A percentile compares a stretch with the other conserved stretches of the same genome.
These are phyloP conservation scores for Volvox reticuliferus DNA, from an alignment of 139 green algal species.

Conservation along the genomic window DNA sequence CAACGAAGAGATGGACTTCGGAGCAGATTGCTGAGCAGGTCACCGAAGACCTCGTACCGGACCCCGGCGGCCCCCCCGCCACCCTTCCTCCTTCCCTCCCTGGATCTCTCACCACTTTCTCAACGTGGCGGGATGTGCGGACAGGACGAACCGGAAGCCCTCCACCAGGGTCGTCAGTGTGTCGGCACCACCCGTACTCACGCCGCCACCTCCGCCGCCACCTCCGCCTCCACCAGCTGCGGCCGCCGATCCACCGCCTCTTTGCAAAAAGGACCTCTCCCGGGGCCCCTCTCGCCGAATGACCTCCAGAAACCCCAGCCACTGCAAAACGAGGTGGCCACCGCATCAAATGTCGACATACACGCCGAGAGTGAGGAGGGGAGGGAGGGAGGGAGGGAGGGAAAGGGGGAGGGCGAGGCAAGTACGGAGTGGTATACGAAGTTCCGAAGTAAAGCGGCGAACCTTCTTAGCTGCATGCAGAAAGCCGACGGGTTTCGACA, in stretches of 20 bases:
- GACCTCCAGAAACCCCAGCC: slow-evolving; percentile 80
- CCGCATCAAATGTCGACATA: no score
- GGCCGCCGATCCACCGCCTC: neutral
- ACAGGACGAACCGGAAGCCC: slow-evolving; percentile 75
- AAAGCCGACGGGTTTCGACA: no score
- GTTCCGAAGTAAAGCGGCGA: no score
- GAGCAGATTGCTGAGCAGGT: no score
- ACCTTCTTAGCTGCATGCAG: no score
- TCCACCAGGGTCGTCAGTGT: slow-evolving; percentile 73
- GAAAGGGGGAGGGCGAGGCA: no score
- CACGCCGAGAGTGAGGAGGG: no score
- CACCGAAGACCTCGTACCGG: no score
- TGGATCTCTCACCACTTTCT: slow-evolving; percentile 36
- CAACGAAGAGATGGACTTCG: no score
- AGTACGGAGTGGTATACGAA: no score
- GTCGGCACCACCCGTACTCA: slow-evolving; percentile 46
- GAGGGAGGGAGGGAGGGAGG: no score
- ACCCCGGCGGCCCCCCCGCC: neutral
- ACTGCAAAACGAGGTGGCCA: slow-evolving; percentile 48
- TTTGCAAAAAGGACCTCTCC: slow-evolving; percentile 64
- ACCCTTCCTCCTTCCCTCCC: neutral
- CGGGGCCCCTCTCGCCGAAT: slow-evolving; percentile 73
- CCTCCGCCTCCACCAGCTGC: neutral
- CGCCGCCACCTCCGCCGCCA: neutral
- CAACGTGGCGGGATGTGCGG: slow-evolving; percentile 57